Evolutionary conservation across 441 rosid genomes (phyloP).

Genomic region (Raphanus hybrid): DNA sequence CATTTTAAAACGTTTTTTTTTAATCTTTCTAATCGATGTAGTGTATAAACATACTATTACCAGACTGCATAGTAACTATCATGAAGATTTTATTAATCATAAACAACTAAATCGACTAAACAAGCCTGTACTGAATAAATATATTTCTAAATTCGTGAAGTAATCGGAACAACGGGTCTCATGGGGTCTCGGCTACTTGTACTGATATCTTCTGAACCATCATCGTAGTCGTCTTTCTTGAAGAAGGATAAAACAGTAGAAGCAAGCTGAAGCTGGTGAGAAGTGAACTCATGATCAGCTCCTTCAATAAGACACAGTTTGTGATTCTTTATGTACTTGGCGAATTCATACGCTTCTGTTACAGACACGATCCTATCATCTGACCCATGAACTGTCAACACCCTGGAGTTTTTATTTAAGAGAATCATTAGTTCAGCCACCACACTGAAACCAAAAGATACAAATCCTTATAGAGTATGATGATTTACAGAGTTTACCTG

Average conservation of each 20-base stretch:
- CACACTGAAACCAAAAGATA: constrained; percentile 4
- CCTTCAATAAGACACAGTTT: constrained; percentile 62
- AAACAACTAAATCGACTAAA: not conserved
- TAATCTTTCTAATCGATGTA: not conserved
- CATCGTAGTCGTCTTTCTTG: constrained; percentile 1
- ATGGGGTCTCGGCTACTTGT: constrained; percentile 12
- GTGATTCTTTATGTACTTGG: constrained; percentile 64
- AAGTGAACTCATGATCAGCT: constrained; percentile 88
- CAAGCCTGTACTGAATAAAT: not conserved
- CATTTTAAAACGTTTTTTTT: not conserved
- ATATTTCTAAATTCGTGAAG: constrained; percentile 46
- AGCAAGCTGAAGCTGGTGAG: constrained; percentile 67
- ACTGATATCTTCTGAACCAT: not conserved
- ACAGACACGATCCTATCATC: constrained; percentile 63
- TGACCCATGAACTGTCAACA: constrained; percentile 82
- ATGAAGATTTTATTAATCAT: not conserved
- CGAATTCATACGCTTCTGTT: constrained; percentile 72
- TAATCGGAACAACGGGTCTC: constrained; percentile 28
- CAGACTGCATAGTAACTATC: not conserved
- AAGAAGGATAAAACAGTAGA: constrained; percentile 57
- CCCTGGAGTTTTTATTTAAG: constrained; percentile 50
- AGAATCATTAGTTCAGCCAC: not conserved
- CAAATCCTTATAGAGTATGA: not conserved
- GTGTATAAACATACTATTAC: constrained; percentile 2
- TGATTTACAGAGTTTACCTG: constrained; percentile 53